Conservation (phyloP, 257 asterid species). For the Craterostigma plantagineum region DNA sequence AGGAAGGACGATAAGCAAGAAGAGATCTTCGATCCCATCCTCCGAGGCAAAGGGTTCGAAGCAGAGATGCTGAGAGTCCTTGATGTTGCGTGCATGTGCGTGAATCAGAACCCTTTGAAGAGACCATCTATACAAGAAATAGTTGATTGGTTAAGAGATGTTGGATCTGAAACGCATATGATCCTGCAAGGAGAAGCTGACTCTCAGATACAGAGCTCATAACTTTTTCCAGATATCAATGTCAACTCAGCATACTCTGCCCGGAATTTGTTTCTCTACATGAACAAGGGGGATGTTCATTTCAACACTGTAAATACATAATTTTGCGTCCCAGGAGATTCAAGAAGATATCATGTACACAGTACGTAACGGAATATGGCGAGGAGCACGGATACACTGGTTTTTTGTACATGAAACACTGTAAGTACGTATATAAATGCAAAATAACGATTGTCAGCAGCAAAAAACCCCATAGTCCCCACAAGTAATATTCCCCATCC, state of each 20-base stretch:
- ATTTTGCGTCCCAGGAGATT: no score
- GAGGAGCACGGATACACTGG: no score
- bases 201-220: slow-evolving; percentile 6
- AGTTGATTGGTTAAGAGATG: slow-evolving; percentile 56
- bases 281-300: no score
- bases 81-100: slow-evolving; percentile 78
- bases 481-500: no score
- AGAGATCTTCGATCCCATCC: slow-evolving; percentile 54
- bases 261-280: no score
- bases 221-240: slow-evolving; percentile 20
- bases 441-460: no score
- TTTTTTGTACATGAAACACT: slow-evolving; percentile 2
- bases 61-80: slow-evolving; percentile 71
- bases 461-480: no score
- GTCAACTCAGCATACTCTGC: slow-evolving; percentile 10
- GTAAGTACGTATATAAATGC: slow-evolving; percentile 1
- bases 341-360: no score
- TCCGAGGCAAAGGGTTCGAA: slow-evolving; percentile 53
- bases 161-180: slow-evolving; percentile 26
- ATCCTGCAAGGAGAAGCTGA: slow-evolving; percentile 15
- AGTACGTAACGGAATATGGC: no score
- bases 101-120: slow-evolving; percentile 62
- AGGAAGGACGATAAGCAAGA: slow-evolving; percentile 59
- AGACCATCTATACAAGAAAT: slow-evolving; percentile 70
- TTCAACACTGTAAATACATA: no score